Base-by-base conservation (phyloP, 805 yeast species). In the Saturnispora dispora region DNA sequence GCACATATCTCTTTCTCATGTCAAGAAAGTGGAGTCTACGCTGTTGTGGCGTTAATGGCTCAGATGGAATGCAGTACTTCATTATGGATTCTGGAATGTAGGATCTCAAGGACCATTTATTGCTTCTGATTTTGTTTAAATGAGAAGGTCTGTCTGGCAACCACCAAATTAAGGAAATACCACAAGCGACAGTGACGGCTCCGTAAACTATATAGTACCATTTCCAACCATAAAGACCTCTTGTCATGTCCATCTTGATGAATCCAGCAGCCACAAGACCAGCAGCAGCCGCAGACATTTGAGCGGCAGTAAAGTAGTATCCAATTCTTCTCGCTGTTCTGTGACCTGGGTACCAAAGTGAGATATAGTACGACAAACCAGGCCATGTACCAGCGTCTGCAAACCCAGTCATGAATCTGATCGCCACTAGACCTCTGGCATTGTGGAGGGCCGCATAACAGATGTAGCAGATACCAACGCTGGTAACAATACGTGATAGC, bases 331-430 rank as follows among this genome's bases (percentile, higher is more conserved):
- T 76, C 2, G 95, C 85, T 57, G 81, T 77, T 53, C 93, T 72
- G 45, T 84, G 81, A 48, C 82, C 77, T 2, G 96, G 96, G 61
- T 88, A 88, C 91, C 95, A 88, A 59, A 87, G 69, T 0, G 90
- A 79, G 42, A 88, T 73, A 61, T 88, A 88, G 67, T 87, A 88
- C 22, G 88, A 79, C 83, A 88, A 73, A 9, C 95, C 95, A 1
- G 95, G 95, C 95, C 95, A 87, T 4, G 87, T 80, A 41, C 95
- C 95, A 10, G 95, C 93, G 48, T 87, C 87, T 52, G 83, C 84
- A 51, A 83, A 57, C 46, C 95, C 95, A 28, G 84, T 76, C 52
- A 88, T 73, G 53, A 87, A 79, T 56, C 95, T 73, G 42, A 81
- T 66, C 2, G 89, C 95, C 52, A 81, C 79, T 30, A 88, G 69